These are phyloP conservation scores for Fennellomyces sp. DNA, from an alignment of 371 early-diverging fungal genomes.

Conservation along the genomic window DNA sequence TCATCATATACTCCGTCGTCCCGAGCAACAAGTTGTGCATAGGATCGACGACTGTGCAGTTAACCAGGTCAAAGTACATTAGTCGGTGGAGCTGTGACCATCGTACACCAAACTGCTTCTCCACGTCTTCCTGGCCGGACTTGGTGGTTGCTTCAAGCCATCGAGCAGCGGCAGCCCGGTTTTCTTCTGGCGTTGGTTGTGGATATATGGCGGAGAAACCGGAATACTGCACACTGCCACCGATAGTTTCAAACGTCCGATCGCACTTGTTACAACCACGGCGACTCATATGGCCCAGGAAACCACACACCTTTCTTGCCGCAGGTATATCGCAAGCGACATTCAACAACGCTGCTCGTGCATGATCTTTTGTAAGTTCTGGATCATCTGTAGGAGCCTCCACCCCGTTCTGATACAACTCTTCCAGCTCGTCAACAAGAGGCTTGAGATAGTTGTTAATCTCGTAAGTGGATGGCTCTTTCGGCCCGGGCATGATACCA, in stretches of 20 bases:
- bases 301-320: not conserved
- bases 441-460: constrained; percentile 14
- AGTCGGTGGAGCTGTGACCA: constrained; percentile 4
- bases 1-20: constrained; percentile 1
- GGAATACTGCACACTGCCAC: not conserved
- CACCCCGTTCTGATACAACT: not conserved
- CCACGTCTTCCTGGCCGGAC: not conserved
- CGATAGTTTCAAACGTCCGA: not conserved
- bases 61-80: constrained; percentile 2
- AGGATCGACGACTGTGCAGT: constrained; percentile 5
- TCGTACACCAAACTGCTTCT: not conserved
- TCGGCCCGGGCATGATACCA: constrained; percentile 12
- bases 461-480: constrained; percentile 1
- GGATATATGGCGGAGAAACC: not conserved
- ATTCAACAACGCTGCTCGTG: not conserved
- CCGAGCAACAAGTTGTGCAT: constrained; percentile 16
- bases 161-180: not conserved
- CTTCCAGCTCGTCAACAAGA: constrained; percentile 9
- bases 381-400: not conserved
- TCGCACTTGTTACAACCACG: constrained; percentile 1
- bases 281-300: not conserved
- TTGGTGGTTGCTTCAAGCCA: not conserved
- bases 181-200: not conserved
- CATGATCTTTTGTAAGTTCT: not conserved
- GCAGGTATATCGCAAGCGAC: constrained; percentile 3